Percentiles rank a stretch among this genome's conserved stretches.
Conservation (phyloP, 495 filamentous ascomycete genomes). For the Podospora pseudopauciseta region DNA sequence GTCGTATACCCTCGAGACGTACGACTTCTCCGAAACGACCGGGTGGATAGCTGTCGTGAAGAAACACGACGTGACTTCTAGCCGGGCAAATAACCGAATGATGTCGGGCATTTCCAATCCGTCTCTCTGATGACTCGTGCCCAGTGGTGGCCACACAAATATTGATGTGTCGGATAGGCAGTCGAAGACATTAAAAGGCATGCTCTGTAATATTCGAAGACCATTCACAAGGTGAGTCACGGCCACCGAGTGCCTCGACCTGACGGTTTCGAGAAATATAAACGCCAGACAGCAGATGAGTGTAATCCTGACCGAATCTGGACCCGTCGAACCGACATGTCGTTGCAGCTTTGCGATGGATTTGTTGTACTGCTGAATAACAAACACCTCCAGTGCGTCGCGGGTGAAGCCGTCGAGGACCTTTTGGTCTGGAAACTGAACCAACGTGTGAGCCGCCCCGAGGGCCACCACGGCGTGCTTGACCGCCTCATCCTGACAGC, state of each 20-base stretch:
- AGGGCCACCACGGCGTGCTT: slow-evolving; percentile 41
- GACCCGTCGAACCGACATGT: slow-evolving; percentile 27
- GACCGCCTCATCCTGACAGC: slow-evolving; percentile 37
- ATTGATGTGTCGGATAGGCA: slow-evolving; percentile 16
- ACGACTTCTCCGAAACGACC: slow-evolving; percentile 56
- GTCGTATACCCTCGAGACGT: slow-evolving; percentile 49
- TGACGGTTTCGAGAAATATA: slow-evolving; percentile 39
- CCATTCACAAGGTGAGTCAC: slow-evolving; percentile 39
- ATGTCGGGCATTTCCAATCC: slow-evolving; percentile 32
- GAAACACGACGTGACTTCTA: slow-evolving; percentile 39
- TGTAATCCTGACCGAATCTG: slow-evolving; percentile 33
- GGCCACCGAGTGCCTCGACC: slow-evolving; percentile 31
- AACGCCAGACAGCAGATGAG: slow-evolving; percentile 40
- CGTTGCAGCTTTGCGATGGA: slow-evolving; percentile 35
- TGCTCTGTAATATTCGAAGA: slow-evolving; percentile 35
- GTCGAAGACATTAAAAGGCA: slow-evolving; percentile 25
- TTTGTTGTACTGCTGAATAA: slow-evolving; percentile 41
- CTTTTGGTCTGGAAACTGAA: slow-evolving; percentile 15
- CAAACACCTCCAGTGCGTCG: slow-evolving; percentile 36
- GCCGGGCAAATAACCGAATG: slow-evolving; percentile 34
- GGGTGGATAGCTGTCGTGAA: slow-evolving; percentile 59
- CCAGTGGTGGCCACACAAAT: slow-evolving; percentile 13
- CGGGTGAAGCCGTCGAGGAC: slow-evolving; percentile 20
- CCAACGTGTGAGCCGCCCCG: slow-evolving; percentile 34
- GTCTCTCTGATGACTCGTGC: neutral